Conservation (phyloP, 23 red algal species). For the Gracilaria domingensis region DNA sequence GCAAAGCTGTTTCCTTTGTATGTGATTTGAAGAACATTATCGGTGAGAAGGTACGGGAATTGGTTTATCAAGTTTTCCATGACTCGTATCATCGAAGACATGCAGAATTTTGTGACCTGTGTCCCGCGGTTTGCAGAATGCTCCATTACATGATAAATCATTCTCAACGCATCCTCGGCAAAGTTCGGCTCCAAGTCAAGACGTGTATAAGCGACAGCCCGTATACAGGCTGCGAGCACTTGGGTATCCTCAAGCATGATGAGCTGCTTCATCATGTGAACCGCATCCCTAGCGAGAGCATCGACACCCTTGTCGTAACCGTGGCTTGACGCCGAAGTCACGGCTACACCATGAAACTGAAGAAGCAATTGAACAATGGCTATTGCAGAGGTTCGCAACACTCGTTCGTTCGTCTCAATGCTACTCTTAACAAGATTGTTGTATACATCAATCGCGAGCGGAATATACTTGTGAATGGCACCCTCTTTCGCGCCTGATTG, state of each 20-base stretch:
- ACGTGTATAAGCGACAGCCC: not conserved
- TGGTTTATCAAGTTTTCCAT: not conserved
- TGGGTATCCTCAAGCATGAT: not conserved
- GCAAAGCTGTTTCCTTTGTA: not conserved
- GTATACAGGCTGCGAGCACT: conserved; percentile 13
- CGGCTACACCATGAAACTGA: conserved; percentile 1
- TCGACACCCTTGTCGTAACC: not conserved
- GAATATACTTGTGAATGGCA: not conserved
- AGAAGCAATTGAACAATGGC: not conserved
- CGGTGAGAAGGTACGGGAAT: not conserved
- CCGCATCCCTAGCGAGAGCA: not conserved
- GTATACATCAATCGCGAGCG: conserved; percentile 10
- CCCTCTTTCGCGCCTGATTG: not conserved
- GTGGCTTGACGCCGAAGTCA: not conserved
- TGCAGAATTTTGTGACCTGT: conserved; percentile 21
- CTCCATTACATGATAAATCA: not conserved
- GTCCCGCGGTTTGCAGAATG: not conserved
- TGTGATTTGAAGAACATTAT: not conserved
- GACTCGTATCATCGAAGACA: conserved; percentile 24
- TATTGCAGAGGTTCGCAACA: conserved; percentile 9
- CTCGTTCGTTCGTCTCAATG: not conserved
- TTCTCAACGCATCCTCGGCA: not conserved
- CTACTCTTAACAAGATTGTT: not conserved
- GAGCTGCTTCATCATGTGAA: not conserved
- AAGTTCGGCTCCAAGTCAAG: not conserved